phyloP scores from a whole-genome alignment of 2,329 filamentous ascomycete genomes.

The Emydomyces testavorans region DNA sequence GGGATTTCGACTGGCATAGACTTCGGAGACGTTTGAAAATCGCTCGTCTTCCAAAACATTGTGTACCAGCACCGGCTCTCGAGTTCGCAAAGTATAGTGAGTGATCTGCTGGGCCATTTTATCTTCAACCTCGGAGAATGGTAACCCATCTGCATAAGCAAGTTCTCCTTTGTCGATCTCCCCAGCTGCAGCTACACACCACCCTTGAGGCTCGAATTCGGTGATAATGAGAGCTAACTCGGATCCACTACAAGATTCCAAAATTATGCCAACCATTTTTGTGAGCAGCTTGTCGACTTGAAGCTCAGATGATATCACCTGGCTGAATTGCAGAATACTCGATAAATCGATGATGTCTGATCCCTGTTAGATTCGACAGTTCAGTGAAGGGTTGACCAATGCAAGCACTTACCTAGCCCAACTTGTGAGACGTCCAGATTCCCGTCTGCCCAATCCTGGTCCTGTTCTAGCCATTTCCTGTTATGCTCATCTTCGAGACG shows the following conservation, averaged over 20 bases:
- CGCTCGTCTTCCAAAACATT: conserved; percentile 54
- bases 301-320: conserved; percentile 54
- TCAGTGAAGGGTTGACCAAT: too few species aligned
- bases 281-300: conserved; percentile 51
- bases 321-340: conserved; percentile 53
- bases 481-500: conserved; percentile 32
- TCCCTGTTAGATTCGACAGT: conserved; percentile 31
- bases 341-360: conserved; percentile 53
- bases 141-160: conserved; percentile 44
- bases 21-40: conserved; percentile 49
- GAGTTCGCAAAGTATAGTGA: conserved; percentile 51
- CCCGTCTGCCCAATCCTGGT: conserved; percentile 29
- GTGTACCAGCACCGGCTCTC: conserved; percentile 52
- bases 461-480: conserved; percentile 35
- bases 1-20: conserved; percentile 45
- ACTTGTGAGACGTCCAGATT: conserved; percentile 34
- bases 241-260: conserved; percentile 51
- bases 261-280: conserved; percentile 54
- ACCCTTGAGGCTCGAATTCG: conserved; percentile 46
- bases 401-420: conserved; percentile 26
- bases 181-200: conserved; percentile 51
- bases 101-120: conserved; percentile 51
- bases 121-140: conserved; percentile 47
- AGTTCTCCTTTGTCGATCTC: conserved; percentile 45
- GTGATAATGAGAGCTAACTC: conserved; percentile 51